Base-by-base conservation (phyloP, 768 basidiomycete species). In the Scleroderma citrinum region DNA sequence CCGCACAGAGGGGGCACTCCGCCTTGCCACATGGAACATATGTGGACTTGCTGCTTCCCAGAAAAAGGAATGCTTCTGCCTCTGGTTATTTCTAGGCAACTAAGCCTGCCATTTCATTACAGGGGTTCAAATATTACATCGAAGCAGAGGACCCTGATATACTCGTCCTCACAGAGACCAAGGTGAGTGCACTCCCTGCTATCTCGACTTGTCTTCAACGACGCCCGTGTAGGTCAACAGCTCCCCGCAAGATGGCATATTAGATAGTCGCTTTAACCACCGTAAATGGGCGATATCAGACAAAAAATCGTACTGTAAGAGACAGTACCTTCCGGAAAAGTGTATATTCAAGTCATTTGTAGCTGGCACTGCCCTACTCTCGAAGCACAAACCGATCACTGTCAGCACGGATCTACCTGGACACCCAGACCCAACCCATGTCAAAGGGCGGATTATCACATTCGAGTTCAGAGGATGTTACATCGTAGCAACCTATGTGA, bases 61-160 rank as follows among this genome's bases (percentile, higher is more conserved):
- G 56, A 92, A 85, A 68, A 92, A 94, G 78, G 89, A 84, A 49
- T 44, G 64, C 44, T 41, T 37, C 29, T 43, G 45, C 19, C 21
- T 23, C 19, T 16, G n/a, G 3, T 13, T 35, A 35, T 35, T 11
- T 35, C 24, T 40, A 38, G 21, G 29, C 16, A 7, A 32, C 3
- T 4, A 29, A 4, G 32, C 46, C 26, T 49, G 40, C 37, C 11
- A 53, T 44, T n/a, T 31, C n/a, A 31, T 0, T n/a, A 8, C 54
- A 87, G 83, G 91, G 91, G 0, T 91, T 94, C 69, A 83, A 81
- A 57, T 62, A 71, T 58, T 94, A 94, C 60, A 73, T 92, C 29
- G 83, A 88, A 55, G 89, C 89, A 2, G 92, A 94, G 57, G 83
- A 92, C 59, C 81, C 92, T 0, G 92, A 94, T 60, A 73, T 94